Base-by-base conservation (phyloP, 2,329 filamentous ascomycete genomes). In the Aureobasidium pullulans region DNA sequence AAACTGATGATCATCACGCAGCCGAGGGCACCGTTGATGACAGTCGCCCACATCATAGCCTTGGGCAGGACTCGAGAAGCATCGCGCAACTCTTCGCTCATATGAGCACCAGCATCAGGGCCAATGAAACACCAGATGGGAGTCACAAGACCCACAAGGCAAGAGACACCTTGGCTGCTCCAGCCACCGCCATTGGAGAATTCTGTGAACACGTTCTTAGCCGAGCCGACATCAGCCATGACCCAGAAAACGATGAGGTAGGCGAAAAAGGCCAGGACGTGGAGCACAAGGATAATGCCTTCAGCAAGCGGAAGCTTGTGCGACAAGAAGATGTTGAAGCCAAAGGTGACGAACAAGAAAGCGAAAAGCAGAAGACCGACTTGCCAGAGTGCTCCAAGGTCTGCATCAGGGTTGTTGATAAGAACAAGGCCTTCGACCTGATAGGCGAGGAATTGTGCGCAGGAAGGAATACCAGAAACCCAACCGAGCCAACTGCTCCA, bases 61-160 rank as follows among this genome's bases (percentile, higher is more conserved):
- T 68, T 67, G 1, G 76, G 76, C 1, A 78, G 70, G 19, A 72
- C 71, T n/a, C 72, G 69, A 34, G 71, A 71, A 2, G 75, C 75
- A 50, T 76, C 71, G 53, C 67, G 65, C 44, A 71, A 57, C 46
- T 72, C 70, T 57, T 72, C 70, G 11, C 66, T 67, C 69, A 71
- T 71, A 53, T 70, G 69, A 9, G 68, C 66, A 23, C 73, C 73
- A 9, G 73, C 72, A 60, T 77, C 75, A 48, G 72, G 62, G 29
- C 68, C 67, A 46, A 71, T 69, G 53, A 70, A 69, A 53, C 66
- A 69, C 66, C 69, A 71, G 28, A 72, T 67, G 6, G 69, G 68
- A 6, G 72, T 73, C 9, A 76, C 66, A 46, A 77, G 71, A 2
- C 76, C 76, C 3, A 77, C 72, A 61, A 78, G 73, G 31, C 75